A percentile compares a stretch with the other conserved stretches of the same genome.
phyloP scores from a whole-genome alignment of 768 basidiomycete species.

The Hemileccinum impolitum region DNA sequence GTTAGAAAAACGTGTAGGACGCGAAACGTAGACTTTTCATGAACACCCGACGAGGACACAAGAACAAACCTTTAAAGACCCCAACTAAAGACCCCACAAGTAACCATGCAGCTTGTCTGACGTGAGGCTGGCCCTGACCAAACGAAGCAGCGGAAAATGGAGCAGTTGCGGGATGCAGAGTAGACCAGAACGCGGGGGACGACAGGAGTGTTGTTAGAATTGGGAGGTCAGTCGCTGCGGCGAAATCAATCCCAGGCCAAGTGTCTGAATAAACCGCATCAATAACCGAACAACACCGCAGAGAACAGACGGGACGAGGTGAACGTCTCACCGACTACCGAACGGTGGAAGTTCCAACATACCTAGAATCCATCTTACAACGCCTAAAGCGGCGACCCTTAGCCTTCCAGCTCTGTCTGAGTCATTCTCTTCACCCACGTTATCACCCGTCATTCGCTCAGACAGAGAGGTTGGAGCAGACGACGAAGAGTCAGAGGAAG shows the following conservation, averaged over 20 bases:
- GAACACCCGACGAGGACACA: background rate
- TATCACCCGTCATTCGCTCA: constrained; percentile 24
- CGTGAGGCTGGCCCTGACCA: constrained; percentile 65
- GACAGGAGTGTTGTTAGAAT: constrained; percentile 14
- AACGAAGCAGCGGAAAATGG: constrained; percentile 28
- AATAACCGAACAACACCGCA: background rate
- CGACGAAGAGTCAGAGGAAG: constrained; percentile 34
- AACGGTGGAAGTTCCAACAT: constrained; percentile 23
- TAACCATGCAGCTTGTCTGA: constrained; percentile 73
- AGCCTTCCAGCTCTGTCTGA: constrained; percentile 67
- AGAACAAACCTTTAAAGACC: constrained; percentile 43
- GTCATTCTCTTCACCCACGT: constrained; percentile 59
- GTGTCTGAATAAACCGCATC: constrained; percentile 12
- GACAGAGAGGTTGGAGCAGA: constrained; percentile 18
- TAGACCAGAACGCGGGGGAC: constrained; percentile 55
- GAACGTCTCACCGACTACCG: background rate
- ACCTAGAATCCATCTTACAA: constrained; percentile 63
- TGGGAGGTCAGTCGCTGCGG: background rate
- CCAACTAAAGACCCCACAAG: constrained; percentile 42
- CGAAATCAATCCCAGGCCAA: constrained; percentile 8
- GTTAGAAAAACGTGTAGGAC: background rate
- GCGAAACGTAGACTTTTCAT: background rate
- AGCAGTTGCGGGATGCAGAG: constrained; percentile 49
- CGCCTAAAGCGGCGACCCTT: constrained; percentile 65
- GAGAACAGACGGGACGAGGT: background rate